These are phyloP conservation scores for Panicum miliaceum DNA, from an alignment of 176 grass and related monocot species.

Conservation along the genomic window DNA sequence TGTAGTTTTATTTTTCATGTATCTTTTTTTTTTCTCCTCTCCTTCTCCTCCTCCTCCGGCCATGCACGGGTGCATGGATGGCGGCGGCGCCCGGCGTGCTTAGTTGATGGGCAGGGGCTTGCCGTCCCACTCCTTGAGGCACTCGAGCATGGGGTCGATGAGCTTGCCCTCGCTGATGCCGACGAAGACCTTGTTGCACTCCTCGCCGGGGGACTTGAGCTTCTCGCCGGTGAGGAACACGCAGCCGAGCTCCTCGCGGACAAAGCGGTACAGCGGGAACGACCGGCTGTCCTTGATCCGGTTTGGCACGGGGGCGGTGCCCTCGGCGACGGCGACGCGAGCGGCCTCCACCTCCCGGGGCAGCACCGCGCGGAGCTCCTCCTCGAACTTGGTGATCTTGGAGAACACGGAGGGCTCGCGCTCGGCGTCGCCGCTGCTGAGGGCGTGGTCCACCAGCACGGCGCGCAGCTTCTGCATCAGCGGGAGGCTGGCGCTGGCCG, in stretches of 20 bases:
- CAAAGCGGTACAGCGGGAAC: slow-evolving; percentile 75
- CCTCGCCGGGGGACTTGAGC: slow-evolving; percentile 79
- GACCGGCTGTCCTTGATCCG: slow-evolving; percentile 69
- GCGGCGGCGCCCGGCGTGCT: neutral
- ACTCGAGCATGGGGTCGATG: slow-evolving; percentile 81
- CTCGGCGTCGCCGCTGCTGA: slow-evolving; percentile 61
- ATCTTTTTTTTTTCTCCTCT: slow-evolving; percentile 30
- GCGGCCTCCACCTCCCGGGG: slow-evolving; percentile 70
- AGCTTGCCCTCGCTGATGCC: slow-evolving; percentile 79
- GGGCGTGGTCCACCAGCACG: slow-evolving; percentile 77
- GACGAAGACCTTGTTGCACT: slow-evolving; percentile 77
- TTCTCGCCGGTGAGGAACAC: slow-evolving; percentile 88
- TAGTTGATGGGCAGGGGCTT: slow-evolving; percentile 80
- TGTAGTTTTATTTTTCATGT: slow-evolving; percentile 36
- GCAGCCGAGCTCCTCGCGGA: slow-evolving; percentile 73
- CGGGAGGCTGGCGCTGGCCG: slow-evolving; percentile 62
- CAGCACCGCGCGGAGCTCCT: slow-evolving; percentile 59
- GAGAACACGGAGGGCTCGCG: slow-evolving; percentile 68
- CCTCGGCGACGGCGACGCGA: slow-evolving; percentile 61
- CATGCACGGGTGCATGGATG: neutral
- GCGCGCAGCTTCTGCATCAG: slow-evolving; percentile 78
- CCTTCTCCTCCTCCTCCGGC: neutral
- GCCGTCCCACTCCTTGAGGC: slow-evolving; percentile 88
- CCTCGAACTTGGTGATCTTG: slow-evolving; percentile 81
- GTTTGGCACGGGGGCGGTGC: slow-evolving; percentile 58